Evolutionary conservation across 345 rosid genomes (phyloP).

Genomic region (Sonneratia caseolaris): DNA sequence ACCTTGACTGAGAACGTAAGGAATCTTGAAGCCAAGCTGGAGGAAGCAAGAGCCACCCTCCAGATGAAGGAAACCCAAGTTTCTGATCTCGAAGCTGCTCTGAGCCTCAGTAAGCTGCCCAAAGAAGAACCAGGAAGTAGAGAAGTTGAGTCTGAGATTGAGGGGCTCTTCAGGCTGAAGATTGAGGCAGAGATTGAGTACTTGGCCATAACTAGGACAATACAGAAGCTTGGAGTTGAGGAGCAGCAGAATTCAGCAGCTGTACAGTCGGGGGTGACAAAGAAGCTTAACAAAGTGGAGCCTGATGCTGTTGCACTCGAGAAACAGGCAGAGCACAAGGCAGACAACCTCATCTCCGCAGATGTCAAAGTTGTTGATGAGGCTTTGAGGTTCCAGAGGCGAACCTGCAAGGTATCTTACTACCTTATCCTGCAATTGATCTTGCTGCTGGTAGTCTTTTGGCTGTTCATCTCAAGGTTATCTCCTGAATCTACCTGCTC

Average conservation of each 20-base stretch:
- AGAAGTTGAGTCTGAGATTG: constrained; percentile 44
- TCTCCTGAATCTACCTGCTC: constrained; percentile 21
- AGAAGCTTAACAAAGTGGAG: constrained; percentile 36
- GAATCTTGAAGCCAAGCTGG: constrained; percentile 36
- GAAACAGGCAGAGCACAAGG: constrained; percentile 35
- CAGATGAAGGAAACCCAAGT: constrained; percentile 38
- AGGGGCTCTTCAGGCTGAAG: constrained; percentile 56
- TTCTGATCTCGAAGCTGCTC: constrained; percentile 40
- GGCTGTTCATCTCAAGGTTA: constrained; percentile 28
- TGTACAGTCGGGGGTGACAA: constrained; percentile 28
- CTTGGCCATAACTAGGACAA: constrained; percentile 34
- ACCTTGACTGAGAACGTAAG: constrained; percentile 39
- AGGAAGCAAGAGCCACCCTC: constrained; percentile 34
- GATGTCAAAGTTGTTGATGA: constrained; percentile 37
- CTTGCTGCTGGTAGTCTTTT: constrained; percentile 37
- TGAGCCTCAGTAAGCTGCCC: constrained; percentile 15
- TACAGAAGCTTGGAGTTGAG: constrained; percentile 30
- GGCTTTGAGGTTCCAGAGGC: constrained; percentile 38
- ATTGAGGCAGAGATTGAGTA: constrained; percentile 71
- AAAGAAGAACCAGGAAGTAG: constrained; percentile 26
- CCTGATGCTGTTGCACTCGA: constrained; percentile 33
- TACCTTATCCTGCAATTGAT: constrained; percentile 50
- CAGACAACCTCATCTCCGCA: constrained; percentile 30
- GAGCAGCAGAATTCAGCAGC: constrained; percentile 27
- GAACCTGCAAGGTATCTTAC: constrained; percentile 30